Base-by-base conservation (phyloP, 306 rosid genomes). In the Pyrus pyrifolia region DNA sequence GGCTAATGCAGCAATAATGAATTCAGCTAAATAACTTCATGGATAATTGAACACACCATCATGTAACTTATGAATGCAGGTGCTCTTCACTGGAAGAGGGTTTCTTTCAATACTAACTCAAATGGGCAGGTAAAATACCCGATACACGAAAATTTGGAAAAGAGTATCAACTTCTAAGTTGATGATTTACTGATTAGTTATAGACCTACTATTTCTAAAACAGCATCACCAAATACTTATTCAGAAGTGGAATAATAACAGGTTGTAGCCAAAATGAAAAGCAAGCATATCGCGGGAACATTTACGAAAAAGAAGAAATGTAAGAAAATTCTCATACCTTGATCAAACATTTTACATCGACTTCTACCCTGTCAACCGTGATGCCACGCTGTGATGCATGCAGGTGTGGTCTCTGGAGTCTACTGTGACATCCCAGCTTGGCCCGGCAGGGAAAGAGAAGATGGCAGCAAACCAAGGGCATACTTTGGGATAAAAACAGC, bases 11-110 rank as follows among this genome's bases (percentile, higher is more conserved):
- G 65, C 49, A 71, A 10, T 70, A 30, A 8, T 42, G 25, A 4
- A 45, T 67, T 49, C 1, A 14, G 42, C 75, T 57, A 35, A 38
- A 38, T 7, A 38, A 3, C 58, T 52, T 8, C 22, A 55, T 38
- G 13, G 29, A 25, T 78, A 69, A 73, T 65, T 52, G 22, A 72
- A 40, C 73, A 77, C 75, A 67, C 13, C 77, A 51, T 61, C 62
- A 69, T 73, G 29, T 77, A 81, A 81, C 58, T 71, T 77, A 70
- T 67, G 69, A 77, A 79, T 58, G 76, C 96, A 94, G 98, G 98
- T 67, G 92, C 71, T 84, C 95, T 94, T 68, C 96, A 94, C 85
- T 92, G 97, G 98, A 94, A 94, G 94, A 91, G 81, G 78, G 96
- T 94, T 78, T 92, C 97, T 76, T 90, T 91, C 90, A 82, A 84